phyloP scores from a whole-genome alignment of 345 rosid species.

The Carallia brachiata region DNA sequence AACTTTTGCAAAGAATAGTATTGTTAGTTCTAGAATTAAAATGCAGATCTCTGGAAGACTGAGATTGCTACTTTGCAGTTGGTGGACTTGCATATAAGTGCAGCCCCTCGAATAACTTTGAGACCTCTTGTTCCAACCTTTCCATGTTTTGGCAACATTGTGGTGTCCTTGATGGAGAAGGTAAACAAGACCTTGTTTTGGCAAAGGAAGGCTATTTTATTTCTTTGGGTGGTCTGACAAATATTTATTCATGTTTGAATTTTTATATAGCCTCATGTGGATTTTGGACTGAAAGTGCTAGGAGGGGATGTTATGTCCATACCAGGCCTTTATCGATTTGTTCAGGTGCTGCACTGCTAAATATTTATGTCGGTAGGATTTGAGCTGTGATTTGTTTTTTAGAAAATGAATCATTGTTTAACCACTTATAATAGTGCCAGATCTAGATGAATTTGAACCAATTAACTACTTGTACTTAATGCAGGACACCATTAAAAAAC shows the following conservation, averaged over 20 bases:
- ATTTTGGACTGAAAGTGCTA: slow-evolving; percentile 64
- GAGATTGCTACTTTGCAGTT: slow-evolving; percentile 43
- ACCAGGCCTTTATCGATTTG: slow-evolving; percentile 67
- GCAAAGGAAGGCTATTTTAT: background rate
- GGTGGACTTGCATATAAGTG: slow-evolving; percentile 58
- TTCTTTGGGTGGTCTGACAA: background rate
- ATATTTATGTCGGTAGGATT: slow-evolving; percentile 39
- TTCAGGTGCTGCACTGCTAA: slow-evolving; percentile 73
- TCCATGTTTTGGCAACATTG: slow-evolving; percentile 64
- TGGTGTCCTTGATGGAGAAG: slow-evolving; percentile 65
- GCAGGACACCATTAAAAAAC: slow-evolving; percentile 56
- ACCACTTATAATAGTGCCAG: background rate
- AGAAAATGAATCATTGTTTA: background rate
- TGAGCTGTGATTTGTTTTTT: slow-evolving; percentile 11
- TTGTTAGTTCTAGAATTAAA: slow-evolving; percentile 8
- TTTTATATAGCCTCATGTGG: slow-evolving; percentile 59
- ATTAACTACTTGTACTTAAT: slow-evolving; percentile 9
- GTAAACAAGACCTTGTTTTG: slow-evolving; percentile 25
- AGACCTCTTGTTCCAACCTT: slow-evolving; percentile 76
- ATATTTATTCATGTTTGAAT: background rate
- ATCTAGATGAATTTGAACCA: background rate
- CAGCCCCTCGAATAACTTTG: slow-evolving; percentile 51
- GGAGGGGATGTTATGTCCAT: slow-evolving; percentile 88
- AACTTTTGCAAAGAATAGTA: background rate
- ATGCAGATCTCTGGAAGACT: slow-evolving; percentile 3